Evolutionary conservation across 2,329 filamentous ascomycete species (phyloP).

Genomic region (Hypoxylon rubiginosum): DNA sequence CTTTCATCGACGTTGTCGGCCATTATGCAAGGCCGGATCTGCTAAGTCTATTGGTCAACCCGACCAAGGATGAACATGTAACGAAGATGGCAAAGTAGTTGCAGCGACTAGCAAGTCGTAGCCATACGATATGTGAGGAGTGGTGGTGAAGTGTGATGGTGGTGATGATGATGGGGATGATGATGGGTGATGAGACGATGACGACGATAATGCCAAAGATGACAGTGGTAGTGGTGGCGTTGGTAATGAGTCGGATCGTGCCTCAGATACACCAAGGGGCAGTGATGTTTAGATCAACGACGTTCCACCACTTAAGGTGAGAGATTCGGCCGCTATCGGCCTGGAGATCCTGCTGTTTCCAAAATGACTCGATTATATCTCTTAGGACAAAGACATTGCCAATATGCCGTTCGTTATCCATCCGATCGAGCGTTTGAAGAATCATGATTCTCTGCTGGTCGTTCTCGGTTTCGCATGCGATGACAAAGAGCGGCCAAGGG

Average conservation of each 20-base stretch:
- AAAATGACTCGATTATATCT: slow-evolving; percentile 59
- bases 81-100: slow-evolving; percentile 48
- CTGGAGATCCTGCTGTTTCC: slow-evolving; percentile 61
- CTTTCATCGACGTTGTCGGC: slow-evolving; percentile 57
- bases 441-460: slow-evolving; percentile 59
- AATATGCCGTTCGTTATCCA: slow-evolving; percentile 59
- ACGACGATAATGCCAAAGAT: background rate
- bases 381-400: slow-evolving; percentile 61
- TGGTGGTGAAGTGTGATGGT: background rate
- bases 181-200: background rate
- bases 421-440: slow-evolving; percentile 57
- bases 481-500: slow-evolving; percentile 63
- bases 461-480: slow-evolving; percentile 59
- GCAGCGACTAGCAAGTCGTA: slow-evolving; percentile 2
- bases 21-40: slow-evolving; percentile 58
- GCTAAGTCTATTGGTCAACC: slow-evolving; percentile 56
- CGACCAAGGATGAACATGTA: slow-evolving; percentile 52
- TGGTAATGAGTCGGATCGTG: slow-evolving; percentile 1
- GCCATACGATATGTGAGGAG: slow-evolving; percentile 1
- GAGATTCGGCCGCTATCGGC: slow-evolving; percentile 49
- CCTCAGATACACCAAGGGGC: slow-evolving; percentile 55
- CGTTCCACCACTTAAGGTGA: slow-evolving; percentile 57
- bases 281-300: slow-evolving; percentile 53
- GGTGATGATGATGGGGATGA: slow-evolving; percentile 5
- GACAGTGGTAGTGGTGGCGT: background rate